Conservation (phyloP, 2,329 filamentous ascomycete genomes). For the Aspergillus floridensis region DNA sequence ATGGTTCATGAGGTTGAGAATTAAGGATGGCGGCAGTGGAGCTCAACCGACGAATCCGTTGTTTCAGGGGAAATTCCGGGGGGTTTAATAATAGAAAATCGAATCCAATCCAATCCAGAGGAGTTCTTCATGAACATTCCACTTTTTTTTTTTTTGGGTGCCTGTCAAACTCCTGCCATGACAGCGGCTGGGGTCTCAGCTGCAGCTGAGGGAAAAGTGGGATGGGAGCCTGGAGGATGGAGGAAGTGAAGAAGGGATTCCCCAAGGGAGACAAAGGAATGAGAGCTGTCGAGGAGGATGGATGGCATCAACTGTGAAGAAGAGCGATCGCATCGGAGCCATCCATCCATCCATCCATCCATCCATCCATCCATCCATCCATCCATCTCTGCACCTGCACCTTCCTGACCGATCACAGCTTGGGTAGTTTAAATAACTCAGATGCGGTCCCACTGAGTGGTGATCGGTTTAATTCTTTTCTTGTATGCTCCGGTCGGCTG, state of each 20-base stretch:
- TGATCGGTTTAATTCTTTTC: background rate
- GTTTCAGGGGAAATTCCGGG: conserved; percentile 6
- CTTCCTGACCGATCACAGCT: too few species aligned
- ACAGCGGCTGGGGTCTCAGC: background rate
- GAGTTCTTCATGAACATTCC: background rate
- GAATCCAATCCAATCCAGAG: background rate
- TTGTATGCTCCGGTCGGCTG: background rate
- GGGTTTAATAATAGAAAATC: background rate
- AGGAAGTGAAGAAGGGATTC: too few species aligned
- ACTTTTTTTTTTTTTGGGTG: background rate
- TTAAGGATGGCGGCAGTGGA: background rate
- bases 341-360: too few species aligned
- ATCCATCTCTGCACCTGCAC: too few species aligned
- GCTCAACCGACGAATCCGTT: background rate
- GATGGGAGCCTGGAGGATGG: too few species aligned
- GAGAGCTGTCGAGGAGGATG: background rate
- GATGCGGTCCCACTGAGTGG: background rate
- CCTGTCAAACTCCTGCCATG: background rate
- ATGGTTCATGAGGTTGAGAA: background rate
- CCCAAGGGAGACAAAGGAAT: background rate
- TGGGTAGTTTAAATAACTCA: too few species aligned
- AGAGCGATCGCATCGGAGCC: too few species aligned
- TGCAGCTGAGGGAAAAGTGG: too few species aligned
- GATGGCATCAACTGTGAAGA: too few species aligned
- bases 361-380: too few species aligned